Evolutionary conservation across 192 early-diverging fungal species (phyloP).

Genomic region (Pecoramyces ruminantium): DNA sequence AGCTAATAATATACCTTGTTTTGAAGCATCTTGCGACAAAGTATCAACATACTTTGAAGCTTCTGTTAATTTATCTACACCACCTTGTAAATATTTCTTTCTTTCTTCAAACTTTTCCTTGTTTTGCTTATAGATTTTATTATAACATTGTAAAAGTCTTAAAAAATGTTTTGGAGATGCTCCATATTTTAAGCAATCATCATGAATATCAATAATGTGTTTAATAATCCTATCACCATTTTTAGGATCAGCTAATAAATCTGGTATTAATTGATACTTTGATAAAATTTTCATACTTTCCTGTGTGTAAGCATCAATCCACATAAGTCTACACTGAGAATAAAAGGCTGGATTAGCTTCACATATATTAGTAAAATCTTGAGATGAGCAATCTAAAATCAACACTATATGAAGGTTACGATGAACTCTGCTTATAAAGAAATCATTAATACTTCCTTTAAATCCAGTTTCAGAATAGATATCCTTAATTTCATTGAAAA

Average conservation of each 20-base stretch:
- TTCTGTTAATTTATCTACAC: constrained; percentile 32
- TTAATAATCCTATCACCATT: constrained; percentile 9
- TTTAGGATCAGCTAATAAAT: background rate
- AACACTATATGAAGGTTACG: constrained; percentile 30
- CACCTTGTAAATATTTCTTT: constrained; percentile 18
- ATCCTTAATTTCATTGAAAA: constrained; percentile 18
- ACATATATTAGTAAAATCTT: constrained; percentile 15
- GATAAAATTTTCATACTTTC: constrained; percentile 23
- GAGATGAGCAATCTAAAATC: constrained; percentile 19
- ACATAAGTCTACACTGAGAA: constrained; percentile 26
- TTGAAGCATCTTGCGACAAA: constrained; percentile 27
- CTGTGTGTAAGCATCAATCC: constrained; percentile 23
- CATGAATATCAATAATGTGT: constrained; percentile 14
- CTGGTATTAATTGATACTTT: constrained; percentile 1
- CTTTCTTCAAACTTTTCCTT: constrained; percentile 14
- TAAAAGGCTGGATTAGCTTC: constrained; percentile 40
- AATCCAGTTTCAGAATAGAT: constrained; percentile 27
- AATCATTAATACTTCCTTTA: constrained; percentile 29
- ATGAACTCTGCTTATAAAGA: constrained; percentile 22
- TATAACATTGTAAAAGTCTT: constrained; percentile 20
- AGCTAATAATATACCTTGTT: constrained; percentile 21
- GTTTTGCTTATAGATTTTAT: constrained; percentile 16
- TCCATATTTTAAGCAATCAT: constrained; percentile 3
- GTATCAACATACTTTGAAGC: constrained; percentile 33
- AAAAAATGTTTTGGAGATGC: constrained; percentile 20